These are phyloP conservation scores for Fusarium lateritium DNA, from an alignment of 2,329 filamentous ascomycete species.

Conservation along the genomic window DNA sequence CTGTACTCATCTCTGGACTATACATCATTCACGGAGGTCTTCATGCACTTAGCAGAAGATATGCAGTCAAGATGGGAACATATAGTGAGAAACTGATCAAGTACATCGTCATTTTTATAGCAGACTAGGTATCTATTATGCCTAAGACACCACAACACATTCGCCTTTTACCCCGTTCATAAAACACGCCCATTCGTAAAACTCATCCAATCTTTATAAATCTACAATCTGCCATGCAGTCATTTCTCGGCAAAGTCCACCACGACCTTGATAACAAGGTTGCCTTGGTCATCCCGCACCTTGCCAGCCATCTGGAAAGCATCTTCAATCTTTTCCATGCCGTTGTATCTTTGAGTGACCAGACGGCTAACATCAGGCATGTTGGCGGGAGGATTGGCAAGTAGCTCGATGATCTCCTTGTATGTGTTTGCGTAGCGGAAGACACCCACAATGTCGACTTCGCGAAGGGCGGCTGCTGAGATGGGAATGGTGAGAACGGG, in stretches of 20 bases:
- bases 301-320: slow-evolving; percentile 82
- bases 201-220: slow-evolving; percentile 6
- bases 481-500: slow-evolving; percentile 79
- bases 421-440: slow-evolving; percentile 86
- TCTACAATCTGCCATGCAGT: slow-evolving; percentile 31
- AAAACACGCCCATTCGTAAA: slow-evolving; percentile 17
- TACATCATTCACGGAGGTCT: not conserved
- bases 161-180: slow-evolving; percentile 34
- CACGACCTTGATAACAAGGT: slow-evolving; percentile 82
- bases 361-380: slow-evolving; percentile 77
- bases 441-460: slow-evolving; percentile 79
- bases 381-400: slow-evolving; percentile 63
- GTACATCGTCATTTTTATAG: slow-evolving; percentile 13
- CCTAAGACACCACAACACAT: slow-evolving; percentile 14
- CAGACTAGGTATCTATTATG: not conserved
- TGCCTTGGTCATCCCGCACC: slow-evolving; percentile 78
- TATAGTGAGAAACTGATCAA: not conserved
- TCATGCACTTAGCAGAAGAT: not conserved
- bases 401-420: slow-evolving; percentile 65
- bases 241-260: slow-evolving; percentile 60
- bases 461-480: slow-evolving; percentile 76
- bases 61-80: too few relatives aligned
- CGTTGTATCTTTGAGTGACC: slow-evolving; percentile 78
- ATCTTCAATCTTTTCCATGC: slow-evolving; percentile 72
- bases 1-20: too few relatives aligned